These are phyloP conservation scores for Kentomonas sorsogonicus DNA, from an alignment of 208 protist genomes.

Conservation along the genomic window DNA sequence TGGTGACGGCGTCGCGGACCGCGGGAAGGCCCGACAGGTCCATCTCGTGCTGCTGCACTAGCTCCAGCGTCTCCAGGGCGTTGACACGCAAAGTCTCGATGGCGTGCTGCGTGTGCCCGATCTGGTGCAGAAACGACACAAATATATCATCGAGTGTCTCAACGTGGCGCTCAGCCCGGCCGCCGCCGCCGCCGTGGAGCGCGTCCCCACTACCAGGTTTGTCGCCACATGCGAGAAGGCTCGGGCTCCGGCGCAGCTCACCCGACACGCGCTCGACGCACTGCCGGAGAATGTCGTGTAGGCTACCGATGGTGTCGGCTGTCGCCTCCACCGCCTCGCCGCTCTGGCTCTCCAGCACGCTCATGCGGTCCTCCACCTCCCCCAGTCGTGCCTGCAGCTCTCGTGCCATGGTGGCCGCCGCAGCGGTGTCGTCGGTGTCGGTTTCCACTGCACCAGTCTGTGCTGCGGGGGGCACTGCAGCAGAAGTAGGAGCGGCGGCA, in stretches of 20 bases:
- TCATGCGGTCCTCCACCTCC: not conserved
- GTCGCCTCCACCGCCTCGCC: slow-evolving; percentile 20
- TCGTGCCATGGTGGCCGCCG: no score
- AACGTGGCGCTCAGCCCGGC: slow-evolving; percentile 2
- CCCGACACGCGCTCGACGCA: slow-evolving; percentile 33
- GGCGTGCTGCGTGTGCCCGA: slow-evolving; percentile 29
- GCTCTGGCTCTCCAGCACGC: not conserved
- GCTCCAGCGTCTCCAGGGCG: slow-evolving; percentile 50
- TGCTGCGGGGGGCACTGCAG: no score
- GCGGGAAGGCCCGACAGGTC: slow-evolving; percentile 27
- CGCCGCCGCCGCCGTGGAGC: not conserved
- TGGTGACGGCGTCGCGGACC: slow-evolving; percentile 32
- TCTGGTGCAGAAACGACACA: slow-evolving; percentile 40
- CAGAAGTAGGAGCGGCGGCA: not conserved
- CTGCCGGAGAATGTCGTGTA: slow-evolving; percentile 34
- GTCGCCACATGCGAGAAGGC: not conserved
- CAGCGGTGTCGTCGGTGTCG: no score
- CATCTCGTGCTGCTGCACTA: slow-evolving; percentile 70
- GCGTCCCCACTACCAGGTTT: not conserved
- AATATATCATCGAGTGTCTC: slow-evolving; percentile 57
- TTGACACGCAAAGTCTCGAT: slow-evolving; percentile 44
- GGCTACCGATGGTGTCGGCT: slow-evolving; percentile 25
- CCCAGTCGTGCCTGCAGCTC: not conserved
- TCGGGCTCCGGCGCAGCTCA: slow-evolving; percentile 12
- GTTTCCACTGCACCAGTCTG: no score